Conservation (phyloP, 1,284 basidiomycete species). For the Singerocomus rubriflavus region DNA sequence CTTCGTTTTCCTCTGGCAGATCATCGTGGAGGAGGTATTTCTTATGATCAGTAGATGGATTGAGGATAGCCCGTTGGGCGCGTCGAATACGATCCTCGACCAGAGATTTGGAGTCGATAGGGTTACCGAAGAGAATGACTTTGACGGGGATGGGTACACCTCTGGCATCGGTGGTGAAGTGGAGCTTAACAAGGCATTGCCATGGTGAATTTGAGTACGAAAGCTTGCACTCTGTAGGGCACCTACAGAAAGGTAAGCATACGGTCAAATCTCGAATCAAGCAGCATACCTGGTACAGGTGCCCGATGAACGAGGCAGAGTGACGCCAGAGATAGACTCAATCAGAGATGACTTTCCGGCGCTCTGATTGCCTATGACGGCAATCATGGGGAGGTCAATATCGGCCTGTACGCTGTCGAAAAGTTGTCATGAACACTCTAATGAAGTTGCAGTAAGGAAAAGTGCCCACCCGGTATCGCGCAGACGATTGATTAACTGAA, state of each 20-base stretch:
- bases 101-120: conserved; percentile 47
- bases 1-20: conserved; percentile 33
- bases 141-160: conserved; percentile 41
- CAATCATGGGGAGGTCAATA: conserved; percentile 67
- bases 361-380: conserved; percentile 64
- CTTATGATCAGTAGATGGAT: conserved; percentile 42
- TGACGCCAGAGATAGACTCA: conserved; percentile 70
- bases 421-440: background rate
- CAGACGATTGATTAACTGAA: conserved; percentile 52
- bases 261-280: rapidly evolving
- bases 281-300: conserved; percentile 60
- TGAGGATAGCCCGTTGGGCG: conserved; percentile 71
- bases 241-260: conserved; percentile 39
- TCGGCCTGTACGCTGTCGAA: conserved; percentile 54
- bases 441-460: background rate
- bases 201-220: conserved; percentile 45
- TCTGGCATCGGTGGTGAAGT: conserved; percentile 45
- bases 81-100: conserved; percentile 67
- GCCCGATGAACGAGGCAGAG: conserved; percentile 58
- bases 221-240: conserved; percentile 67
- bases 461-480: conserved; percentile 52
- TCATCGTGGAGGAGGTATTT: conserved; percentile 42
- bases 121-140: conserved; percentile 49
- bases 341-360: conserved; percentile 75
- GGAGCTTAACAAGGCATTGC: conserved; percentile 60